These are phyloP conservation scores for Inga oerstediana DNA, from an alignment of 306 rosid species.

Conservation along the genomic window DNA sequence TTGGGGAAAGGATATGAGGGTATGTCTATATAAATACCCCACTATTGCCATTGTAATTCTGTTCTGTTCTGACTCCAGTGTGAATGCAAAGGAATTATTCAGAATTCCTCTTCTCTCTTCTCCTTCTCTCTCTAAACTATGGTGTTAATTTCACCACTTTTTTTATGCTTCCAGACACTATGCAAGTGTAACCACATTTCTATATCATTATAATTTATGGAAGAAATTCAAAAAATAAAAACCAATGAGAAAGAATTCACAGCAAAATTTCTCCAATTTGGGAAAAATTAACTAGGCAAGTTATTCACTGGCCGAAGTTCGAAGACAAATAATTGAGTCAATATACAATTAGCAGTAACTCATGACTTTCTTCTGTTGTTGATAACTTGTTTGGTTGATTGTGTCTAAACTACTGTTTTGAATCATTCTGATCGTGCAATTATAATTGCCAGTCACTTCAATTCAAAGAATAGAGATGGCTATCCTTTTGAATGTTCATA, in stretches of 20 bases:
- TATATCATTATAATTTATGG: neutral
- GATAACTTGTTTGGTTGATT: neutral
- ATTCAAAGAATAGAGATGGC: neutral
- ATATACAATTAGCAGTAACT: neutral
- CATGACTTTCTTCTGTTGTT: neutral
- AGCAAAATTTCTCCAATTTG: neutral
- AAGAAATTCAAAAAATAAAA: neutral
- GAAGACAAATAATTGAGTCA: neutral
- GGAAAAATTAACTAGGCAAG: neutral
- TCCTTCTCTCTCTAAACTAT: too few species aligned
- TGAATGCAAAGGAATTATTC: too few species aligned
- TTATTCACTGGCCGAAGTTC: neutral
- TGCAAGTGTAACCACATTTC: neutral
- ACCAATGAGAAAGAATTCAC: neutral
- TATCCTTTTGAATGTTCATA: neutral
- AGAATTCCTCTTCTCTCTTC: too few species aligned
- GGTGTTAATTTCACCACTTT: neutral
- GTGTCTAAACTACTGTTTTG: neutral
- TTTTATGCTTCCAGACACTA: neutral
- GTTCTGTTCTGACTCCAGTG: too few species aligned
- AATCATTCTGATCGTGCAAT: neutral
- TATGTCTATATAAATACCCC: too few species aligned
- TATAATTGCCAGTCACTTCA: neutral
- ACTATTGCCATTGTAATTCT: too few species aligned
- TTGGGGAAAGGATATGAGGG: too few species aligned